Base-by-base conservation (phyloP, 1,139 yeast species). In the Zygosaccharomyces sapae region DNA sequence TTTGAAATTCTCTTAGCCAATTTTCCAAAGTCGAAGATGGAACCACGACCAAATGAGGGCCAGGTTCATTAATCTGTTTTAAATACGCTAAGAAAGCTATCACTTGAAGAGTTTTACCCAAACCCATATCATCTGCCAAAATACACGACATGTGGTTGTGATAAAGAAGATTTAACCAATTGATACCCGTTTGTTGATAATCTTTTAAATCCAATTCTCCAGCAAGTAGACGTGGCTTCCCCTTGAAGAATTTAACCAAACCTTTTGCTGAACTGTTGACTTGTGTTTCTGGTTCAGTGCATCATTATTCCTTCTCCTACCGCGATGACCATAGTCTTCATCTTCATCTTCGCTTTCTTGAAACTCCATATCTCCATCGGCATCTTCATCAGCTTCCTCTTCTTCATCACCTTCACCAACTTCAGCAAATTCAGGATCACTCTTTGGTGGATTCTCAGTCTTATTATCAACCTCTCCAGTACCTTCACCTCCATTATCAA, bases 11-110 rank as follows among this genome's bases (percentile, higher is more conserved):
- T 66, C 99, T 79, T 54, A 94, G 72, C 99, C 99, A 92, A 67
- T 92, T 92, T 64, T 94, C 99, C 55, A 92, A 73, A 0, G 98
- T 92, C 0, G 98, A 92, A 0, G 97, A 83, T 1, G 99, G 99
- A 20, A 94, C 97, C 41, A 92, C 92, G 31, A 92, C 81, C 48
- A 83, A 67, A 70, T 86, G 95, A 0, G 95, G 95, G 0, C 92
- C 90, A 5, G 69, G 66, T 37, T 69, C 64, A 5, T 77, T 77
- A 38, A 68, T 72, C 56, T 86, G 84, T 61, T 87, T 86, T 58
- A 92, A 73, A 61, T 86, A 83, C 1, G 97, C 89, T 63, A 92
- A 70, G 62, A 92, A 90, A n/a, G 97, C 78, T 68, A 92, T 89
- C 25, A 92, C 96, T 69, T 92, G 97, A 66, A 96, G 86, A 0